Conservation (phyloP, 2,329 filamentous ascomycete species). For the Colletotrichum sojae region DNA sequence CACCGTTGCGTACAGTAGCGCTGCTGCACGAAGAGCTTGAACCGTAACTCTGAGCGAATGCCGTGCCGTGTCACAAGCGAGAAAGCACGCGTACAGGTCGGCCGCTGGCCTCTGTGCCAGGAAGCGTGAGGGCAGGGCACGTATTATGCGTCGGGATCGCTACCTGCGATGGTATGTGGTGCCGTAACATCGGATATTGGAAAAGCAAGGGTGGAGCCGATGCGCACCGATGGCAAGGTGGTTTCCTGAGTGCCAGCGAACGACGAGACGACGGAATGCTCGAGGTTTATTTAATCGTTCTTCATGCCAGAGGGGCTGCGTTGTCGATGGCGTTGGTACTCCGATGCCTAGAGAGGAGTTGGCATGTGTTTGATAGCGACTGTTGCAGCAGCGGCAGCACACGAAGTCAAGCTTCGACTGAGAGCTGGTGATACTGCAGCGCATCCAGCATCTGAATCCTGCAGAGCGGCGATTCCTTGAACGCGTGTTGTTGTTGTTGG, state of each 20-base stretch:
- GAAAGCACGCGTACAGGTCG: neutral
- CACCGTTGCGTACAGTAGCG: constrained; percentile 17
- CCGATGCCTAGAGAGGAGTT: neutral
- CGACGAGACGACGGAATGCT: constrained; percentile 1
- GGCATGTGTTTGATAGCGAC: neutral
- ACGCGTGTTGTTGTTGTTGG: neutral
- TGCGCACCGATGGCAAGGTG: neutral
- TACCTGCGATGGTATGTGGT: constrained; percentile 33
- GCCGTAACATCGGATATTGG: constrained; percentile 38
- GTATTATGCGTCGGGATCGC: constrained; percentile 25
- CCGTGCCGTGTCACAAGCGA: constrained; percentile 15
- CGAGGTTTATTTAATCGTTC: neutral
- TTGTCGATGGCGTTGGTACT: neutral
- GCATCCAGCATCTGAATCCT: constrained; percentile 11
- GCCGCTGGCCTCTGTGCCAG: too few relatives aligned
- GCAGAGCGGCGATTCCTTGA: constrained; percentile 10
- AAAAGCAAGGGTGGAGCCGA: constrained; percentile 33
- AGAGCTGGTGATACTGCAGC: neutral
- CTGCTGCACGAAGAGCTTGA: constrained; percentile 30
- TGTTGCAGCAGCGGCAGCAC: too few relatives aligned
- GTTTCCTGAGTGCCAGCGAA: constrained; percentile 12
- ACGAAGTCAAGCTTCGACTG: constrained; percentile 2
- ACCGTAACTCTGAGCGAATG: neutral
- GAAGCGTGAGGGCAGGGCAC: too few relatives aligned
- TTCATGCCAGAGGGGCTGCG: neutral